These are phyloP conservation scores for Aristolochia contorta DNA, from an alignment of 164 flowering plant species.

Conservation along the genomic window DNA sequence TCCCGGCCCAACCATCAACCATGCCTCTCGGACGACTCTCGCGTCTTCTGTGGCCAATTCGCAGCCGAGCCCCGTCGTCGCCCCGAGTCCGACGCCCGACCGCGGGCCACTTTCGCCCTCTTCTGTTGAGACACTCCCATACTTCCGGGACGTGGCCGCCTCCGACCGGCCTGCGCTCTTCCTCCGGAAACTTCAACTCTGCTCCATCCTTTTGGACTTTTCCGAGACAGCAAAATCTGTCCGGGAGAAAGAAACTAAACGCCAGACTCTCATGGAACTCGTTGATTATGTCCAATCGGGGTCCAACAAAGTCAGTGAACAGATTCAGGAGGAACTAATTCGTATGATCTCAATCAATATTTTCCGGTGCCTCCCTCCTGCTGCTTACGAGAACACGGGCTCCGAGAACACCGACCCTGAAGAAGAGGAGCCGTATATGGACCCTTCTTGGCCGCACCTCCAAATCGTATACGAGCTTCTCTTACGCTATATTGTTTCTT, in stretches of 20 bases:
- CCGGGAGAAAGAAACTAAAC: conserved; percentile 32
- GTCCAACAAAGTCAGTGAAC: conserved; percentile 21
- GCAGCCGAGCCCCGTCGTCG: conserved; percentile 1
- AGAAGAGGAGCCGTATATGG: conserved; percentile 64
- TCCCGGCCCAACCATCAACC: conserved; percentile 43
- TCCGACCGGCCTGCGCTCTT: conserved; percentile 46
- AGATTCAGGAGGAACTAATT: conserved; percentile 31
- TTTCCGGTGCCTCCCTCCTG: conserved; percentile 63
- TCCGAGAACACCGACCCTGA: conserved; percentile 49
- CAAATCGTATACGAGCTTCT: conserved; percentile 40
- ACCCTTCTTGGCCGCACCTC: conserved; percentile 53
- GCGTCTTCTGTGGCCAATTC: conserved; percentile 8
- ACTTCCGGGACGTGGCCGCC: conserved; percentile 43
- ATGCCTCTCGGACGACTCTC: conserved; percentile 38
- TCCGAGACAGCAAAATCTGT: conserved; percentile 19
- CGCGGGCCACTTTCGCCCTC: conserved; percentile 1
- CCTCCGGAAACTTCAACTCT: conserved; percentile 34
- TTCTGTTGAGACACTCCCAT: conserved; percentile 39
- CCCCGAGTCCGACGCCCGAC: conserved; percentile 2
- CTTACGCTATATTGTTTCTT: conserved; percentile 30
- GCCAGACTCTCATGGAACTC: conserved; percentile 29
- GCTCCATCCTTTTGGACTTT: conserved; percentile 26
- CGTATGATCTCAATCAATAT: conserved; percentile 52
- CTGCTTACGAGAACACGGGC: conserved; percentile 58
- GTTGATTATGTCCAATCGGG: conserved; percentile 30